Evolutionary conservation across 78 protist genomes (phyloP).

Genomic region (Dictyostelium brefeldianum): DNA sequence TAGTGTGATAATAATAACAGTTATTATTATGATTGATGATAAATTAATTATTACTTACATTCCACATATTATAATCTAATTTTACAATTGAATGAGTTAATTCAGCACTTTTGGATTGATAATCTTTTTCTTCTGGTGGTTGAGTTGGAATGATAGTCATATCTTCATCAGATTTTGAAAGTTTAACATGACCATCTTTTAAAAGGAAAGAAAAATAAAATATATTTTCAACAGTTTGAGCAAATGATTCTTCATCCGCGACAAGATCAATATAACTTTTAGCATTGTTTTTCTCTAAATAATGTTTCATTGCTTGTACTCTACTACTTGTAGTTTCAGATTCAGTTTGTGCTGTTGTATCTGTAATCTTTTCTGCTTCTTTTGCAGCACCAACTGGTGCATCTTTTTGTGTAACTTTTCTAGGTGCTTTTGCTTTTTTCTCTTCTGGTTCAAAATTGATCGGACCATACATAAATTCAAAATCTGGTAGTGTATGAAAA

Average conservation of each 20-base stretch:
- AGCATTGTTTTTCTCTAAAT: not conserved
- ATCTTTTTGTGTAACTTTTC: slow-evolving; percentile 10
- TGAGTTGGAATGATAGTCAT: not conserved
- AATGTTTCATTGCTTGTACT: slow-evolving; percentile 29
- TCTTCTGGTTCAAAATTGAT: slow-evolving; percentile 28
- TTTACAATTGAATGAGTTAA: slow-evolving; percentile 33
- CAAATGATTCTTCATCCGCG: slow-evolving; percentile 20
- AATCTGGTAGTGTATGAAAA: slow-evolving; percentile 23
- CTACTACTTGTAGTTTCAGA: slow-evolving; percentile 57
- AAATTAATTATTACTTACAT: no score
- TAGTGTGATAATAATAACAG: no score
- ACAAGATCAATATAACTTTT: slow-evolving; percentile 41
- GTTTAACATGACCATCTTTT: slow-evolving; percentile 62
- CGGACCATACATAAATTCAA: slow-evolving; percentile 80
- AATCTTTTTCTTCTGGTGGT: slow-evolving; percentile 77
- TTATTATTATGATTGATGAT: no score
- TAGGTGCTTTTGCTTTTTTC: slow-evolving; percentile 14
- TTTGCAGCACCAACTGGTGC: slow-evolving; percentile 1
- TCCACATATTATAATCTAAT: slow-evolving; percentile 56
- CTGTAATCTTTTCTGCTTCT: slow-evolving; percentile 28
- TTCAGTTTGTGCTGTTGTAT: not conserved
- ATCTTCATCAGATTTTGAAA: not conserved
- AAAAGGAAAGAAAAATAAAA: slow-evolving; percentile 53
- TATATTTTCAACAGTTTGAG: slow-evolving; percentile 60
- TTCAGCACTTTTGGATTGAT: slow-evolving; percentile 3